Conservation (phyloP, 352 stramenopile species). For the Phytophthora agathidicida region DNA sequence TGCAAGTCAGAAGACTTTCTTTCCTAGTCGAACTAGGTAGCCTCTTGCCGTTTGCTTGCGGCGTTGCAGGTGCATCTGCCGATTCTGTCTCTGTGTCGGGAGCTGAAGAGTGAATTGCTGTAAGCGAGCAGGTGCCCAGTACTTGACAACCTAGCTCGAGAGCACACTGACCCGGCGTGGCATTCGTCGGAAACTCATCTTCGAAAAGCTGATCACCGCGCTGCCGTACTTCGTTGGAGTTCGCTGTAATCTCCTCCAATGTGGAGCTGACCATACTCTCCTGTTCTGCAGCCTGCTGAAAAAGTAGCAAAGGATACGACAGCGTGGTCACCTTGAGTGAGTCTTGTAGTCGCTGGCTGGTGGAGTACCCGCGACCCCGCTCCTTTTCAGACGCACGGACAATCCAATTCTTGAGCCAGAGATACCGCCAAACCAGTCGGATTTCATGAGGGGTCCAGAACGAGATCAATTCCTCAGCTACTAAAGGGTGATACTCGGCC, state of each 20-base stretch:
- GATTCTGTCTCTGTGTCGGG: constrained; percentile 18
- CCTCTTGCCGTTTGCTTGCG: constrained; percentile 30
- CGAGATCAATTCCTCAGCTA: constrained; percentile 85
- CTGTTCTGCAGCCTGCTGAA: constrained; percentile 77
- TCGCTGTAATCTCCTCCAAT: constrained; percentile 57
- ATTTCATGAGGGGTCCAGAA: constrained; percentile 78
- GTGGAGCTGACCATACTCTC: constrained; percentile 73
- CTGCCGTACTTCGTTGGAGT: constrained; percentile 11
- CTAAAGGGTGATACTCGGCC: constrained; percentile 77
- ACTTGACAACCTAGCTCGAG: constrained; percentile 69
- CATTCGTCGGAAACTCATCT: constrained; percentile 74
- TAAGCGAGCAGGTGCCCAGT: constrained; percentile 67
- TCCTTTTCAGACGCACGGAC: constrained; percentile 78
- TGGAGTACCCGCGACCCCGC: constrained; percentile 64
- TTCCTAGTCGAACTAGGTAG: constrained; percentile 19
- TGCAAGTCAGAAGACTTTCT: constrained; percentile 60
- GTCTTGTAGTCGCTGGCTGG: constrained; percentile 70
- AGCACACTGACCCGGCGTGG: constrained; percentile 70
- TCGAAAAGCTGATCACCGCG: constrained; percentile 56
- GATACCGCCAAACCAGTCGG: constrained; percentile 79
- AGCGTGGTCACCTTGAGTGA: constrained; percentile 73
- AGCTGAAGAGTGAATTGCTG: constrained; percentile 40
- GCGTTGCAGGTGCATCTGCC: constrained; percentile 3
- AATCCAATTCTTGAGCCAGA: constrained; percentile 90
- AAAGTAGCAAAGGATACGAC: constrained; percentile 70